Conservation (phyloP, 1,284 basidiomycete genomes). For the Mrakiaceae sp. region DNA sequence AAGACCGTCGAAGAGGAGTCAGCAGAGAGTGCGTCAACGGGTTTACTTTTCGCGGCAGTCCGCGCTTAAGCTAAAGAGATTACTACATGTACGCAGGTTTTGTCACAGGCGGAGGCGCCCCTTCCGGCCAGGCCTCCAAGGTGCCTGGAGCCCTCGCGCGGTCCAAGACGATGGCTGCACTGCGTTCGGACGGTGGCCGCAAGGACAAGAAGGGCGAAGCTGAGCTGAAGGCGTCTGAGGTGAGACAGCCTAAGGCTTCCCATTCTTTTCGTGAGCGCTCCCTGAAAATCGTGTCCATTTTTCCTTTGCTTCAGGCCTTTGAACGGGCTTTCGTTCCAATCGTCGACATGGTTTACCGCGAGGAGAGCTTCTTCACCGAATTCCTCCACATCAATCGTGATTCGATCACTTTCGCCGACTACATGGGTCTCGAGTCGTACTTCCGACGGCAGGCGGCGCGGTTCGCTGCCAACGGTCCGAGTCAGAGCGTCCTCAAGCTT, state of each 20-base stretch:
- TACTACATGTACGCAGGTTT: slow-evolving; percentile 20
- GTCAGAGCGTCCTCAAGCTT: slow-evolving; percentile 61
- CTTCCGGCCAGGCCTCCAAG: slow-evolving; percentile 17
- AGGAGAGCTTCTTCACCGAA: slow-evolving; percentile 80
- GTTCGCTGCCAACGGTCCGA: slow-evolving; percentile 46
- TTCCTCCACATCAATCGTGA: slow-evolving; percentile 75
- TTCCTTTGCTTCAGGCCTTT: slow-evolving; percentile 47
- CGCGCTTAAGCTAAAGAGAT: background rate
- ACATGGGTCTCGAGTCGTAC: slow-evolving; percentile 87
- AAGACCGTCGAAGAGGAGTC: slow-evolving; percentile 50
- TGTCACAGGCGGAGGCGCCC: slow-evolving; percentile 20
- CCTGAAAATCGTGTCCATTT: background rate
- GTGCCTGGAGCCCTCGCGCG: slow-evolving; percentile 25
- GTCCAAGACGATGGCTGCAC: slow-evolving; percentile 27
- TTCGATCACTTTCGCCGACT: slow-evolving; percentile 86
- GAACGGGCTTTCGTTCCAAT: slow-evolving; percentile 63
- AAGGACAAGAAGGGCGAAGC: slow-evolving; percentile 44
- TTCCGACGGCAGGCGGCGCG: slow-evolving; percentile 80
- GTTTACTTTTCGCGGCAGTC: background rate
- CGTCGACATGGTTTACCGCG: slow-evolving; percentile 61
- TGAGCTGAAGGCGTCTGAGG: slow-evolving; percentile 56
- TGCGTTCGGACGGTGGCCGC: slow-evolving; percentile 24
- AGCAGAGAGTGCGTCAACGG: slow-evolving; percentile 2
- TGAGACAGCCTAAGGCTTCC: slow-evolving; percentile 27
- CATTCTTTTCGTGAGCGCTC: background rate